Base-by-base conservation (phyloP, 1,284 basidiomycete genomes). In the Phaffia rhodozyma region DNA sequence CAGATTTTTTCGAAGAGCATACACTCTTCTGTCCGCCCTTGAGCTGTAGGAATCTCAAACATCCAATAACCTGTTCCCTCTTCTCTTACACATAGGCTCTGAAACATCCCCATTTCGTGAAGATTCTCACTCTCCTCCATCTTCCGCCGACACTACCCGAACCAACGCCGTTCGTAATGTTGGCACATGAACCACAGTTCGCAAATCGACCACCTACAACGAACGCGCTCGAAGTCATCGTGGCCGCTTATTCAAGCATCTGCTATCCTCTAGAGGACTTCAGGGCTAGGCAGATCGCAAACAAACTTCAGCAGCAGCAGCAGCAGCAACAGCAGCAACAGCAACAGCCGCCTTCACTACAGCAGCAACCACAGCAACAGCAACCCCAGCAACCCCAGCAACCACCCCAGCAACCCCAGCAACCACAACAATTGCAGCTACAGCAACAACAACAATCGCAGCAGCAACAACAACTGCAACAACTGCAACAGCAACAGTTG, bases 141-240 rank as follows among this genome's bases (percentile, higher is more conserved):
- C 59, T 13, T 1, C 54, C 18, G 34, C 50, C 49, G 50, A 60
- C 50, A 21, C 38, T 38, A 54, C 20, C 59, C 13, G 38, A 43
- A 43, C 38, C 38, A 2, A 43, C 38, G 13, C 38, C 38, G 13
- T 43, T 43, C 13, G 38, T 43, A 16, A 43, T 11, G 16, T 16
- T 43, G 13, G 38, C 38, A 43, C 38, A 43, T 16, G 38, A 43
- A 43, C 38, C 38, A 2, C 38, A 43, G 13, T 43, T 43, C 13
- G 43, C 38, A 38, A 60, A 53, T 34, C 51, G 48, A 11, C 50
- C 27, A 52, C 27, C 50, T 50, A 53, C 59, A 16, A 30, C 16
- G 27, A 54, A 54, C 59, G 6, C 51, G 3, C 29, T 29, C 49
- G 59, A 60, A 50, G n/a, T 60, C 30, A 23, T 60, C 50, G 49